Percentiles rank a stretch among this genome's conserved stretches.
phyloP scores from a whole-genome alignment of 2,329 filamentous ascomycete genomes.

The Cryphonectria parasitica region DNA sequence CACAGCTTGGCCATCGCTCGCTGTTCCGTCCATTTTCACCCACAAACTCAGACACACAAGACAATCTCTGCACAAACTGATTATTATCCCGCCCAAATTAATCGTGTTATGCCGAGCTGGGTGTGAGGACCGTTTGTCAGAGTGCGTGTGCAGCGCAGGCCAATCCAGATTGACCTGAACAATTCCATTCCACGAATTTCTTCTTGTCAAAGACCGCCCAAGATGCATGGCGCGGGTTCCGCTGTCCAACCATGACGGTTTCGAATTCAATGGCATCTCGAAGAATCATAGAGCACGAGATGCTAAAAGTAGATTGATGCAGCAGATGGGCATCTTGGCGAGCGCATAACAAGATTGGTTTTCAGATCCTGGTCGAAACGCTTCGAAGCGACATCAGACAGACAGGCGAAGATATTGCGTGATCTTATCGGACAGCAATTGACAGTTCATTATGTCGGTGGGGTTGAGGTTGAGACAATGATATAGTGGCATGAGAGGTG shows the following conservation, averaged over 20 bases:
- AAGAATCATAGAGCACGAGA: background rate
- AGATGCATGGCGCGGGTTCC: constrained; percentile 73
- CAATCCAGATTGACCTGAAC: constrained; percentile 67
- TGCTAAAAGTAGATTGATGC: background rate
- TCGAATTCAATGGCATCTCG: background rate
- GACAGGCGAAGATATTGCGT: constrained; percentile 57
- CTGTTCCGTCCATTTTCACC: constrained; percentile 65
- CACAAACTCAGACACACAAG: constrained; percentile 62
- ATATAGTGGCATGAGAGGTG: constrained; percentile 44
- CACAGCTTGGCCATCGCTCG: constrained; percentile 52
- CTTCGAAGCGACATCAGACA: constrained; percentile 51
- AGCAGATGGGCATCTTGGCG: background rate
- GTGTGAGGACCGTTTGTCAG: constrained; percentile 62
- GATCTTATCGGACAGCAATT: constrained; percentile 59
- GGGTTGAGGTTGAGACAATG: constrained; percentile 54
- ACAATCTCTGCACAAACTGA: constrained; percentile 60
- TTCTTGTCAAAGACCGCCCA: constrained; percentile 66
- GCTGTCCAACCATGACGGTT: constrained; percentile 55
- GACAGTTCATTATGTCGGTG: constrained; percentile 54
- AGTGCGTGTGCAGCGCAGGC: constrained; percentile 62
- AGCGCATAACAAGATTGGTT: background rate
- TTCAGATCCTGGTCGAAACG: constrained; percentile 44
- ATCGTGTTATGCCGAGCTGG: constrained; percentile 68
- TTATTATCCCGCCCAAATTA: constrained; percentile 69
- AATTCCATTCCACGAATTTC: too few relatives aligned